A percentile compares a stretch with the other conserved stretches of the same genome.
These are phyloP conservation scores for Massospora cicadina DNA, from an alignment of 371 early-diverging fungal species.

Conservation along the genomic window DNA sequence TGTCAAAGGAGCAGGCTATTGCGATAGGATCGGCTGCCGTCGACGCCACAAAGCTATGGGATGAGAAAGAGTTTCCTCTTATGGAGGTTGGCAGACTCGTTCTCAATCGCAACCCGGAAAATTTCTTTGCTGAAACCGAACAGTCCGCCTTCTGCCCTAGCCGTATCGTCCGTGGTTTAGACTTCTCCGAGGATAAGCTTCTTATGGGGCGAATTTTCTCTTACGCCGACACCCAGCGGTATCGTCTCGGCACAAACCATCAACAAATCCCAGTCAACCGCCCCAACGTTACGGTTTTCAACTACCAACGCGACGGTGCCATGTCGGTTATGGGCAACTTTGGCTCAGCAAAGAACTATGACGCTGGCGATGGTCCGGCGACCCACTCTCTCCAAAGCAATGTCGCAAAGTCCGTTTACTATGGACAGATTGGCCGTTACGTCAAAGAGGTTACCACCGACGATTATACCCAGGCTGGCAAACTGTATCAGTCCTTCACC, in stretches of 20 bases:
- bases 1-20: slow-evolving; percentile 30
- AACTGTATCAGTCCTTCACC: slow-evolving; percentile 44
- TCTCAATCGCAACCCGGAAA: slow-evolving; percentile 53
- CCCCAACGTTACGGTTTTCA: slow-evolving; percentile 31
- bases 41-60: slow-evolving; percentile 48
- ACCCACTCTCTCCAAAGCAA: slow-evolving; percentile 1
- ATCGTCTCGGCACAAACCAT: slow-evolving; percentile 62
- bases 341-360: slow-evolving; percentile 52
- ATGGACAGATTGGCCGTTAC: slow-evolving; percentile 19
- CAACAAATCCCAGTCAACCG: slow-evolving; percentile 59
- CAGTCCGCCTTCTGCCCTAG: slow-evolving; percentile 61
- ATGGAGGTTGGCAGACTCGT: slow-evolving; percentile 47
- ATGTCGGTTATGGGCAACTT: slow-evolving; percentile 47
- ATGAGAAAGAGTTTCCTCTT: slow-evolving; percentile 38
- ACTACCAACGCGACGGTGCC: slow-evolving; percentile 59
- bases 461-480: slow-evolving; percentile 55
- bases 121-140: slow-evolving; percentile 68
- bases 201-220: slow-evolving; percentile 65
- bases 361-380: slow-evolving; percentile 22
- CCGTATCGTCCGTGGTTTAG: slow-evolving; percentile 58
- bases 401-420: slow-evolving; percentile 14
- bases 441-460: slow-evolving; percentile 25
- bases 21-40: slow-evolving; percentile 35
- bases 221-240: slow-evolving; percentile 66
- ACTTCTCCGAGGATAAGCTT: slow-evolving; percentile 49